Evolutionary conservation across 108 stramenopile genomes (phyloP), one percentile per base, ranked within the genome.

Genomic region (Fragilariopsis cylindrus): DNA sequence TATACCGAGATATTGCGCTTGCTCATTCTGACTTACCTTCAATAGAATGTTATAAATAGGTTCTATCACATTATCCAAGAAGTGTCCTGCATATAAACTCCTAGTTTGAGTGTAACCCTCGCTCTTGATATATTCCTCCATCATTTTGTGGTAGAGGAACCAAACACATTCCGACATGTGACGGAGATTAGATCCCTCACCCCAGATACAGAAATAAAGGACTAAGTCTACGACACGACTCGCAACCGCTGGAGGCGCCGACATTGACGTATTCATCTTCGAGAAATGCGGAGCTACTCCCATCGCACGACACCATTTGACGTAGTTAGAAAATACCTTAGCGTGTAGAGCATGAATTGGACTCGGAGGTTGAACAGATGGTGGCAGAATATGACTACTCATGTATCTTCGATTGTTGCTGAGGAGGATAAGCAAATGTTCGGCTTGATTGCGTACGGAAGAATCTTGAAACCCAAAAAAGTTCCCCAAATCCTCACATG

Each of bases 91-190:
- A 83, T 99, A 97, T 64, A 97, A 85, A 73, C 92, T 90, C 44
- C 90, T 82, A n/a, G 87, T 91, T 62, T 92, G 86, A 3, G 77
- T 85, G 73, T 82, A 81, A 47, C 89, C 81, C 57, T 89, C 87
- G 55, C 81, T 82, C 72, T 63, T 71, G 55, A 81, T 88, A 76
- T 90, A 95, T 69, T 92, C 92, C 74, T 96, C 95, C 97, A 96
- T 97, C 92, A 93, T 96, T 74, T 97, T 98, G 82, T 99, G 98
- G 77, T 97, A 99, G 41, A 99, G 79, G 74, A 95, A 99, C 92
- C 97, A 98, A 77, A 96, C 50, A 79, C 97, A 98, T 78, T 99
- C 98, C 8, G 98, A 94, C 96, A 99, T 96, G 81, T 99, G 98
- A 18, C 97, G 84, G 16, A 99, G 81, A 79, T 99, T 99, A 57